These are phyloP conservation scores for Wickerhamomyces chaumierensis DNA, from an alignment of 805 yeast species.

Conservation along the genomic window DNA sequence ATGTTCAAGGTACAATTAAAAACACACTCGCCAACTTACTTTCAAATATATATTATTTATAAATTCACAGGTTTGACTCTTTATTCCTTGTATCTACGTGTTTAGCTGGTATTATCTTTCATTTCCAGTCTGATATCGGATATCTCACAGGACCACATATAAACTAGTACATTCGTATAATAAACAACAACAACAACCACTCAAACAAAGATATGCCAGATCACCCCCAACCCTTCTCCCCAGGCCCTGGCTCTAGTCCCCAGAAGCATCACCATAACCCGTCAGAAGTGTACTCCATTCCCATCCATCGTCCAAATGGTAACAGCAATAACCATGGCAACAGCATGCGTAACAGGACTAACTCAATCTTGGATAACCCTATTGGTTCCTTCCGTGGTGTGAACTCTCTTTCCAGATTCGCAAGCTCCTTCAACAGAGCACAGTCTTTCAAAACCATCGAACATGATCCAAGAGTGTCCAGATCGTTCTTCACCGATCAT, in stretches of 20 bases:
- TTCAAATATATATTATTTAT: too few relatives aligned
- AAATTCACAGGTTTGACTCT: too few relatives aligned
- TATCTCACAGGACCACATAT: too few relatives aligned
- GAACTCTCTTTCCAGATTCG: conserved; percentile 68
- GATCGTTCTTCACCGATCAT: conserved; percentile 53
- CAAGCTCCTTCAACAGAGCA: conserved; percentile 69
- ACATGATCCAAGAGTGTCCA: conserved; percentile 24
- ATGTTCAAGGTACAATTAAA: too few relatives aligned
- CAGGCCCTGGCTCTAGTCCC: too few relatives aligned
- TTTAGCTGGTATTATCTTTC: too few relatives aligned
- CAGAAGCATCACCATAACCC: background rate
- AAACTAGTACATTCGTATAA: too few relatives aligned
- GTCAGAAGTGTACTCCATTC: conserved; percentile 6
- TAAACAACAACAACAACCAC: too few relatives aligned
- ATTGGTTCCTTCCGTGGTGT: conserved; percentile 52
- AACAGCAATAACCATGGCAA: conserved; percentile 5
- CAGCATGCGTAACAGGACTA: conserved; percentile 20
- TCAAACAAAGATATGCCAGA: background rate
- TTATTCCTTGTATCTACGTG: too few relatives aligned
- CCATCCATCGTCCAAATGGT: conserved; percentile 10
- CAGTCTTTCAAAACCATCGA: conserved; percentile 57
- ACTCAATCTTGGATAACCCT: conserved; percentile 31
- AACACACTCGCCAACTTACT: too few relatives aligned
- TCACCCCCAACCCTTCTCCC: background rate
- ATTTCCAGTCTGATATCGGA: too few relatives aligned